Conservation (phyloP, 345 rosid species). For the Eucalyptus fibrosa region DNA sequence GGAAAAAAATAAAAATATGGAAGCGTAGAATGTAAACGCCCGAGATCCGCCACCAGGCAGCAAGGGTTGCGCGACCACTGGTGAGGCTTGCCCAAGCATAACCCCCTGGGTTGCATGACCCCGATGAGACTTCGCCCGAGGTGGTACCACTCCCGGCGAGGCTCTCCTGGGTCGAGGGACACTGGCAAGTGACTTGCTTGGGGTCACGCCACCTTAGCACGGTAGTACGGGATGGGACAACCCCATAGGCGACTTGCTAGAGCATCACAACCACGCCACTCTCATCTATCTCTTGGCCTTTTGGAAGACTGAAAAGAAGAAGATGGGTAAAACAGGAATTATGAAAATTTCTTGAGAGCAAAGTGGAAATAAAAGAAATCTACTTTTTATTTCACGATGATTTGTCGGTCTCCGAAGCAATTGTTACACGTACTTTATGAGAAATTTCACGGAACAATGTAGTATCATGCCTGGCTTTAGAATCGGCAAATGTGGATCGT, state of each 20-base stretch:
- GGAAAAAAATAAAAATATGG: neutral
- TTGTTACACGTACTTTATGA: neutral
- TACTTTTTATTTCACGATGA: neutral
- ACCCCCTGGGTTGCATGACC: neutral
- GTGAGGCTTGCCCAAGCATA: neutral
- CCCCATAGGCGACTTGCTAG: neutral
- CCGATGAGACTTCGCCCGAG: fast-evolving
- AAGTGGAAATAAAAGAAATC: neutral
- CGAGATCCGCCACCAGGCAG: fast-evolving
- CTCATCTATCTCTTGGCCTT: neutral
- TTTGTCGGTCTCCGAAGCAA: neutral
- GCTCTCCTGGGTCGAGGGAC: neutral
- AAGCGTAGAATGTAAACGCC: neutral
- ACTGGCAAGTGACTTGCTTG: neutral
- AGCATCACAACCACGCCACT: neutral
- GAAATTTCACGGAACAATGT: neutral
- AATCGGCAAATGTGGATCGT: neutral
- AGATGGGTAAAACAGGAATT: neutral
- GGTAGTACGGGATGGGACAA: neutral
- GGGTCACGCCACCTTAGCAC: neutral
- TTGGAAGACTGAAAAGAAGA: neutral
- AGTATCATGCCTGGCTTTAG: neutral
- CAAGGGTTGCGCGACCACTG: neutral
- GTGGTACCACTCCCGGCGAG: neutral
- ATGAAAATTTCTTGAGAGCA: neutral